Conservation (phyloP, 1,284 basidiomycete species). For the Puccinia horiana region DNA sequence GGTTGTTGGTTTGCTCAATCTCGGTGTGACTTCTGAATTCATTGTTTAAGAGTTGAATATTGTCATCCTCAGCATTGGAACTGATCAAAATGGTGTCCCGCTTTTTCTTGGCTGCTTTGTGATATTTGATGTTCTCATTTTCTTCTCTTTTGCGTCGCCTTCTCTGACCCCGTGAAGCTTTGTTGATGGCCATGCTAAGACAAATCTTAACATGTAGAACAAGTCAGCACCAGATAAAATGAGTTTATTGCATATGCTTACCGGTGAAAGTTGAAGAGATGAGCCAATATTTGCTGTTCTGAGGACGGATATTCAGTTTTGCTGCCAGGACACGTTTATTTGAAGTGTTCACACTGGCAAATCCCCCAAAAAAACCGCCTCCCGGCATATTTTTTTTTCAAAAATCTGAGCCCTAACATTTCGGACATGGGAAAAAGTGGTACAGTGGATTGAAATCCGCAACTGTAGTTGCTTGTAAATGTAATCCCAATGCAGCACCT, state of each 20-base stretch:
- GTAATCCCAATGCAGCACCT: constrained; percentile 11
- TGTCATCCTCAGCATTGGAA: background rate
- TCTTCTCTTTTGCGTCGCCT: background rate
- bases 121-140: background rate
- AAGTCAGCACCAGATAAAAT: too few species aligned
- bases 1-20: background rate
- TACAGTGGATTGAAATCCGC: constrained; percentile 5
- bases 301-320: too few species aligned
- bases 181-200: background rate
- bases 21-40: background rate
- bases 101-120: background rate
- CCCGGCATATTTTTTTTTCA: background rate
- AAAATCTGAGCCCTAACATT: background rate
- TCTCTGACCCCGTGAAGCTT: background rate
- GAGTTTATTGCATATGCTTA: too few species aligned
- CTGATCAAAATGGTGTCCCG: background rate
- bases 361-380: too few species aligned
- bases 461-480: constrained; percentile 36
- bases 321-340: too few species aligned
- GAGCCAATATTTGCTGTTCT: too few species aligned
- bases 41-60: background rate
- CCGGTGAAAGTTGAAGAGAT: too few species aligned
- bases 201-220: background rate
- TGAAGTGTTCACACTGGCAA: too few species aligned
- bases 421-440: background rate